phyloP scores from a whole-genome alignment of 768 basidiomycete genomes.

The Mycena filopes region DNA sequence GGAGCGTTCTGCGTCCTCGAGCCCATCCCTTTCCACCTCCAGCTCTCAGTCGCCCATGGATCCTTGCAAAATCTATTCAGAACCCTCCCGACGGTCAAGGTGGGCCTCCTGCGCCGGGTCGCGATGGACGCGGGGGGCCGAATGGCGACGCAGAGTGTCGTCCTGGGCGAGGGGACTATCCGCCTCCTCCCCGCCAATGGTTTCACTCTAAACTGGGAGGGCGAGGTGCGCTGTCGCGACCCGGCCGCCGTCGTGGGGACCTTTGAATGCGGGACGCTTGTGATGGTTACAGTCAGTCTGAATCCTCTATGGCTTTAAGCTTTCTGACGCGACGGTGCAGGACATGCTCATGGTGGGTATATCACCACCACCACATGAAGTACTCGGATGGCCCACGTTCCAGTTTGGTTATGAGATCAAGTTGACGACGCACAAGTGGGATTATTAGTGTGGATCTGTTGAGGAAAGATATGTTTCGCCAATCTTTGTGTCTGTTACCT shows the following conservation, averaged over 20 bases:
- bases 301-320: too few relatives aligned
- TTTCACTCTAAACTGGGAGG: slow-evolving; percentile 4
- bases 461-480: too few relatives aligned
- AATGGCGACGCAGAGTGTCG: background rate
- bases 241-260: slow-evolving; percentile 12
- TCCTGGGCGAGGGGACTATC: slow-evolving; percentile 14
- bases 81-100: background rate
- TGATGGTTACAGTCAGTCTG: background rate
- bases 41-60: background rate
- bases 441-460: too few relatives aligned
- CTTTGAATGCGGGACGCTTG: slow-evolving; percentile 9
- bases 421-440: too few relatives aligned
- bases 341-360: too few relatives aligned
- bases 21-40: slow-evolving; percentile 14
- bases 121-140: background rate
- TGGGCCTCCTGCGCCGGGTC: slow-evolving; percentile 4
- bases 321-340: too few relatives aligned
- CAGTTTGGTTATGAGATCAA: too few relatives aligned
- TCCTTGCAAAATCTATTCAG: background rate
- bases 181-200: background rate
- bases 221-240: slow-evolving; percentile 15
- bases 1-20: slow-evolving; percentile 10
- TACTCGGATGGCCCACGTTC: too few relatives aligned
- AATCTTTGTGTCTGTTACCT: too few relatives aligned
- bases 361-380: too few relatives aligned